Evolutionary conservation across 495 filamentous ascomycete species (phyloP), one percentile per base, ranked within the genome.

Genomic region (Podospora pseudocomata): DNA sequence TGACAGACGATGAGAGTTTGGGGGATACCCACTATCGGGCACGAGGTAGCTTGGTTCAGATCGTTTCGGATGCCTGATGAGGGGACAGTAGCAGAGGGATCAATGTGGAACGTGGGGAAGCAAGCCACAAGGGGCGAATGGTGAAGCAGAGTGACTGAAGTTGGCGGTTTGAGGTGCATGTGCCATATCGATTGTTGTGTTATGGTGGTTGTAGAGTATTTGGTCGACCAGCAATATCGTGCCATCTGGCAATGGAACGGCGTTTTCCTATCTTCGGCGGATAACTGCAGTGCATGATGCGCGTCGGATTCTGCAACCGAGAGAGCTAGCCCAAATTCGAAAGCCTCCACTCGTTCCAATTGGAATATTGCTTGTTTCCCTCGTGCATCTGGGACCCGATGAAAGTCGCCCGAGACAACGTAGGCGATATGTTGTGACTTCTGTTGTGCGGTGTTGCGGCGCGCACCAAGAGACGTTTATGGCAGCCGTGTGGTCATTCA

Each of bases 161-260:
- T 72, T 72, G 65, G 71, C 60, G 57, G 71, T 61, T 68, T 56
- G 65, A 71, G 68, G 66, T 66, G 71, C 71, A 73, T 71, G 58
- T 56, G 66, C 56, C 58, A 70, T 72, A 68, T 73, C 58, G 67
- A 62, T 63, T 65, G 55, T 53, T 71, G 65, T 70, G 66, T 75
- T 70, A 76, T 72, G 67, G 68, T 49, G 60, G 69, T 65, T 65
- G 56, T 70, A 28, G 62, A 34, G 39, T n/a, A 44, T 68, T 67
- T 67, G 73, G 67, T 77, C 69, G 74, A 78, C 82, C 82, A 82
- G 79, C 76, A 73, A 81, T 70, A 77, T 75, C 28, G 72, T 81
- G 82, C 81, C 81, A 84, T 80, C 81, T 82, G 81, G 81, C 81
- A 77, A 77, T 79, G 57, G 71, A 78, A 71, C 69, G 65, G 69